A percentile compares a stretch with the other conserved stretches of the same genome.
Conservation (phyloP, 805 yeast genomes). For the Kodamaea jinghongensis region DNA sequence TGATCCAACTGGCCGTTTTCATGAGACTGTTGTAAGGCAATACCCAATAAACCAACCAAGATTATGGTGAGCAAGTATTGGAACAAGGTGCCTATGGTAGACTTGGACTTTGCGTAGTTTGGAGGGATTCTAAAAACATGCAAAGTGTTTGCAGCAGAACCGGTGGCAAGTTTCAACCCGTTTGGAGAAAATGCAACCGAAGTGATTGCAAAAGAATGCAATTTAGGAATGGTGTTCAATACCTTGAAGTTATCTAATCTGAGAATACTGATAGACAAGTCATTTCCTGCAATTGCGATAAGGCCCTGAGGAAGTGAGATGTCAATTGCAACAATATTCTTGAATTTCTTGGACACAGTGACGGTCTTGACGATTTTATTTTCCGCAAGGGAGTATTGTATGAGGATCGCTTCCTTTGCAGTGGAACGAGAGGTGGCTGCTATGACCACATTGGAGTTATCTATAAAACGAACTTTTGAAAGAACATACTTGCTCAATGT, state of each 20-base stretch:
- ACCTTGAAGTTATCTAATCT: conserved; percentile 50
- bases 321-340: conserved; percentile 54
- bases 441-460: conserved; percentile 29
- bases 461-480: conserved; percentile 43
- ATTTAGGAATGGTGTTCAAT: conserved; percentile 51
- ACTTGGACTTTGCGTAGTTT: conserved; percentile 41
- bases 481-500: conserved; percentile 28
- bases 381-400: conserved; percentile 42
- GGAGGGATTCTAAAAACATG: conserved; percentile 60
- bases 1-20: conserved; percentile 34
- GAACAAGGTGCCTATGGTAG: conserved; percentile 34
- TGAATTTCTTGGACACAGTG: conserved; percentile 46
- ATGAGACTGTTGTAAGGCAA: conserved; percentile 33
- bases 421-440: conserved; percentile 30
- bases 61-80: conserved; percentile 33
- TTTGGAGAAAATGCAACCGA: conserved; percentile 65
- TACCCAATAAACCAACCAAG: conserved; percentile 29
- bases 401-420: conserved; percentile 37
- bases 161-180: conserved; percentile 65
- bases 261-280: conserved; percentile 61
- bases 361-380: conserved; percentile 42
- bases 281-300: conserved; percentile 61
- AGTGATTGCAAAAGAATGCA: conserved; percentile 79
- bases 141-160: conserved; percentile 74
- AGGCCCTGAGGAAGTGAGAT: conserved; percentile 42